phyloP scores from a whole-genome alignment of 768 basidiomycete species.

The Kwoniella pini region DNA sequence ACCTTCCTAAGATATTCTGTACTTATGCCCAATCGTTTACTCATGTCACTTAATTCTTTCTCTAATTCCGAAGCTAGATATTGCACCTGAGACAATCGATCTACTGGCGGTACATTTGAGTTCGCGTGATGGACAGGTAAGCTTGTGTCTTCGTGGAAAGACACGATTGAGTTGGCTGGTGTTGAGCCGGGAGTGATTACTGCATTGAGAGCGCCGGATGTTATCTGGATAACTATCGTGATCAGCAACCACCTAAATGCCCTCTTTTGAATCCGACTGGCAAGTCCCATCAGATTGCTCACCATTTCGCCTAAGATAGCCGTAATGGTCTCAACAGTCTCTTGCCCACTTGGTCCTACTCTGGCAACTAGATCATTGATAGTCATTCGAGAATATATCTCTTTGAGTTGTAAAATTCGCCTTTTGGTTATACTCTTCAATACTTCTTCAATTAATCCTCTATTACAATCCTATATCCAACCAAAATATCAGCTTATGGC shows the following conservation, averaged over 20 bases:
- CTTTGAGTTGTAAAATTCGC: slow-evolving; percentile 28
- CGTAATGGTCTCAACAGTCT: slow-evolving; percentile 14
- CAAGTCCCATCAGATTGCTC: no score
- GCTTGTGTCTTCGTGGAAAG: slow-evolving; percentile 33
- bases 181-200: slow-evolving; percentile 6
- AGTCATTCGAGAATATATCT: slow-evolving; percentile 36
- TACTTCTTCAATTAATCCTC: slow-evolving; percentile 39
- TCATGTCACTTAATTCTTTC: slow-evolving; percentile 18
- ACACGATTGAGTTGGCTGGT: slow-evolving; percentile 23
- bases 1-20: slow-evolving; percentile 40
- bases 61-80: slow-evolving; percentile 22
- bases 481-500: no score
- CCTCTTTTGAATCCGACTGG: no score
- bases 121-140: no score
- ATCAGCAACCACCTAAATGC: neutral
- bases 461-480: slow-evolving; percentile 38
- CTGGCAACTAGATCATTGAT: slow-evolving; percentile 29
- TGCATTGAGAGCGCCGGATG: slow-evolving; percentile 11
- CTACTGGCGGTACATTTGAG: neutral
- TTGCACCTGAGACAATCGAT: slow-evolving; percentile 18
- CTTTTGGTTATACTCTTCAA: slow-evolving; percentile 30
- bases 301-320: slow-evolving; percentile 31
- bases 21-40: slow-evolving; percentile 24
- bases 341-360: slow-evolving; percentile 15
- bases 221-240: slow-evolving; percentile 12